These are phyloP conservation scores for Alectoria sarmentosa DNA, from an alignment of 495 filamentous ascomycete species.

Conservation along the genomic window DNA sequence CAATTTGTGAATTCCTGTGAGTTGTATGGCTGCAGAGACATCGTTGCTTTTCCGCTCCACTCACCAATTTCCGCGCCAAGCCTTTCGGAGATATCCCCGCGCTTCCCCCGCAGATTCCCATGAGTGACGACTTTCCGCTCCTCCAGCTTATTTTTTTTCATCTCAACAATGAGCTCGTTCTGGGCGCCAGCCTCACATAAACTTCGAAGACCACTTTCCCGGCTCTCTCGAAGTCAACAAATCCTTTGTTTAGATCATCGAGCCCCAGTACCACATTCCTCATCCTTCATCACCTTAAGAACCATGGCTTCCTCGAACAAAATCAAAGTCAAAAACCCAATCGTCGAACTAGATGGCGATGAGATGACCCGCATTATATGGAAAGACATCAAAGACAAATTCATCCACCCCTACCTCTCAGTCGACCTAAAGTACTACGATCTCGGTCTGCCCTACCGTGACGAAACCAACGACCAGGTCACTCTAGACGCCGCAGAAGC, in stretches of 20 bases:
- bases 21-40: too few species aligned
- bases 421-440: conserved; percentile 99
- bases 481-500: conserved; percentile 91
- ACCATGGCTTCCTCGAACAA: conserved; percentile 40
- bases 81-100: conserved; percentile 2
- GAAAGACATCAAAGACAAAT: conserved; percentile 96
- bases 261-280: neutral
- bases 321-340: conserved; percentile 96
- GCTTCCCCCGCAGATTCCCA: neutral
- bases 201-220: neutral
- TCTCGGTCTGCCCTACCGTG: conserved; percentile 87
- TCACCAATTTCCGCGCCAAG: too few species aligned
- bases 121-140: conserved; percentile 8
- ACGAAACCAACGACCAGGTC: conserved; percentile 92
- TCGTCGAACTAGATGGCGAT: conserved; percentile 96
- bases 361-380: conserved; percentile 99
- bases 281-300: neutral
- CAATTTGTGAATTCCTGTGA: too few species aligned
- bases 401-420: conserved; percentile 90
- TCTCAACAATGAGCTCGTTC: conserved; percentile 3
- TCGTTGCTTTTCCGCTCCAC: too few species aligned
- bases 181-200: conserved; percentile 8
- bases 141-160: too few species aligned
- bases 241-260: neutral
- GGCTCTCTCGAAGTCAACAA: neutral